phyloP scores from a whole-genome alignment of 2,329 filamentous ascomycete genomes.

The Fusarium sp. region DNA sequence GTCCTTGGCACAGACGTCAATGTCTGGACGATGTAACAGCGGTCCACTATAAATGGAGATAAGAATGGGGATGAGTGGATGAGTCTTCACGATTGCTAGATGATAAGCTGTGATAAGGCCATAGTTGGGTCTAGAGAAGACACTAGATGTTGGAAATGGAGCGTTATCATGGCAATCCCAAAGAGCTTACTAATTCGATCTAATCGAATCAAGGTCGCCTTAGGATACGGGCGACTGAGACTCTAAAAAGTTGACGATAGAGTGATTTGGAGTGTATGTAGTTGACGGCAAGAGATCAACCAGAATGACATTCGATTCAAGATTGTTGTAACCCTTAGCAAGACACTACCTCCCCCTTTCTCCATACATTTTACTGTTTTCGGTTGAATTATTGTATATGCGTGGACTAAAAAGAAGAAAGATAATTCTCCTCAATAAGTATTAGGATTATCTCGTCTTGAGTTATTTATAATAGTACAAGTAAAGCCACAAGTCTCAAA shows the following conservation, averaged over 20 bases:
- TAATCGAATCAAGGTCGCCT: background rate
- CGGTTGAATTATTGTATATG: background rate
- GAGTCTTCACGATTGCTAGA: background rate
- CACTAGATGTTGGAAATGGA: background rate
- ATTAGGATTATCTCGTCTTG: background rate
- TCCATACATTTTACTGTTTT: background rate
- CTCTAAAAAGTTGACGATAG: background rate
- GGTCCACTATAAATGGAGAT: background rate
- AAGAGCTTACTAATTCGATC: background rate
- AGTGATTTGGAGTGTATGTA: background rate
- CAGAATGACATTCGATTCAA: background rate
- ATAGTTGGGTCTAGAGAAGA: background rate
- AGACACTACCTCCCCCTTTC: background rate
- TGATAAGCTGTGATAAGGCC: background rate
- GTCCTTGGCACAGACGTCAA: background rate
- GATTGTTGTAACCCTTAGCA: background rate
- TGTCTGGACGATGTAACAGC: background rate
- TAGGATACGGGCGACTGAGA: background rate
- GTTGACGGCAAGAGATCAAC: background rate
- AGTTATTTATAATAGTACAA: background rate
- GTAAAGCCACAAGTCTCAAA: background rate
- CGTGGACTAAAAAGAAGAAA: background rate
- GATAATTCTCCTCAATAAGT: too few species aligned
- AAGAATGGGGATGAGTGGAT: background rate
- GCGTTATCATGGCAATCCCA: background rate